Percentiles rank a stretch among this genome's conserved stretches.
Evolutionary conservation across 2,329 filamentous ascomycete species (phyloP).

Genomic region (Cercospora sp.): DNA sequence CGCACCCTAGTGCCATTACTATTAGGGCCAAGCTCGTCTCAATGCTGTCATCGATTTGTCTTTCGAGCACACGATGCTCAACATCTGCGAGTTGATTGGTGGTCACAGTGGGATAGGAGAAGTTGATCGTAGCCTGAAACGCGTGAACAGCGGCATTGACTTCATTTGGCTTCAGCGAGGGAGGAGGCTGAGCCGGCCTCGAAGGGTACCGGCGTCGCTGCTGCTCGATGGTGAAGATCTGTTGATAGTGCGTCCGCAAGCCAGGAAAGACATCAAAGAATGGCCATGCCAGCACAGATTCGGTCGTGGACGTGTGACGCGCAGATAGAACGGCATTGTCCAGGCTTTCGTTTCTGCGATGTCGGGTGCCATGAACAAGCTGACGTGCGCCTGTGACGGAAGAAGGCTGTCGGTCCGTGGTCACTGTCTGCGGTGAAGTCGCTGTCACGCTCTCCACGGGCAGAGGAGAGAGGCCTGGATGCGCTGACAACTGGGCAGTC

Average conservation of each 20-base stretch:
- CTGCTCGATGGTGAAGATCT: constrained; percentile 20
- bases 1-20: constrained; percentile 19
- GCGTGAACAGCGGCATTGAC: constrained; percentile 4
- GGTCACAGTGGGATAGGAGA: constrained; percentile 15
- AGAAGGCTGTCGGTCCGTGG: constrained; percentile 13
- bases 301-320: constrained; percentile 20
- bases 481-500: constrained; percentile 5
- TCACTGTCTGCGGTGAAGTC: constrained; percentile 9
- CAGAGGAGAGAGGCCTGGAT: neutral
- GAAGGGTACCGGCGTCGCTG: constrained; percentile 8
- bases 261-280: constrained; percentile 17
- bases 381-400: constrained; percentile 16
- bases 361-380: constrained; percentile 16
- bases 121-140: constrained; percentile 14
- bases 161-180: constrained; percentile 11
- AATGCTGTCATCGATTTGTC: constrained; percentile 12
- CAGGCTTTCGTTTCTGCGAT: constrained; percentile 16
- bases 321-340: constrained; percentile 19
- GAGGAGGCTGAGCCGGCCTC: neutral
- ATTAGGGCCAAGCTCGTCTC: constrained; percentile 13
- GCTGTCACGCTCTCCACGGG: neutral
- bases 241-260: constrained; percentile 16
- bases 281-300: constrained; percentile 19
- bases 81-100: constrained; percentile 10
- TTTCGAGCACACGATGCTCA: constrained; percentile 12